phyloP scores from a whole-genome alignment of 2,329 filamentous ascomycete species.

The Clathrospora elynae region DNA sequence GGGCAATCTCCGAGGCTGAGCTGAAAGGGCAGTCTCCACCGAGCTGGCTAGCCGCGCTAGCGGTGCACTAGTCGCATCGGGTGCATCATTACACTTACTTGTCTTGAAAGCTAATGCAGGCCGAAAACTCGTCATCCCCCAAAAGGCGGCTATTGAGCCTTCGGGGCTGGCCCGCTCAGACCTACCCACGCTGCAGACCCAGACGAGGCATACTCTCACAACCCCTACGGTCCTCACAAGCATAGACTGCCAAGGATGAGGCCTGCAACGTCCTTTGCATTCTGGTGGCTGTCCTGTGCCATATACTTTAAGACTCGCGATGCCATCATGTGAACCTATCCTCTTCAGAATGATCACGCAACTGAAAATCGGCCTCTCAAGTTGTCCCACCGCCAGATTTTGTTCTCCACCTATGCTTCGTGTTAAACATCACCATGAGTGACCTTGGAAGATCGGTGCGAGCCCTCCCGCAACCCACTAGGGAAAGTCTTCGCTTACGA shows the following conservation, averaged over 20 bases:
- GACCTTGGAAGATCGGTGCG: constrained; percentile 33
- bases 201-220: constrained; percentile 21
- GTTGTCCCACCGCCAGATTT: constrained; percentile 10
- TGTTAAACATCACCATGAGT: constrained; percentile 32
- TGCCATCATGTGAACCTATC: constrained; percentile 29
- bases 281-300: constrained; percentile 32
- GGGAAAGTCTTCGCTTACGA: constrained; percentile 10
- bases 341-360: constrained; percentile 28
- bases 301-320: constrained; percentile 32
- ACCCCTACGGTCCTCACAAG: constrained; percentile 26
- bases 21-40: constrained; percentile 13
- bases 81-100: constrained; percentile 7
- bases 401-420: constrained; percentile 12
- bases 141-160: constrained; percentile 17
- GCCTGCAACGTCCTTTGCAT: constrained; percentile 16
- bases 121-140: constrained; percentile 14
- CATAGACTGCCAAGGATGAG: constrained; percentile 26
- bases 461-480: background rate
- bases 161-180: constrained; percentile 26
- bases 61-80: constrained; percentile 2
- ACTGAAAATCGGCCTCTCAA: constrained; percentile 22
- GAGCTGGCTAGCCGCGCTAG: constrained; percentile 3
- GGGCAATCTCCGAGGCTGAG: constrained; percentile 19
- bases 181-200: constrained; percentile 25
- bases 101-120: constrained; percentile 5